Base-by-base conservation (phyloP, 805 yeast genomes). In the Metschnikowia vanudenii region DNA sequence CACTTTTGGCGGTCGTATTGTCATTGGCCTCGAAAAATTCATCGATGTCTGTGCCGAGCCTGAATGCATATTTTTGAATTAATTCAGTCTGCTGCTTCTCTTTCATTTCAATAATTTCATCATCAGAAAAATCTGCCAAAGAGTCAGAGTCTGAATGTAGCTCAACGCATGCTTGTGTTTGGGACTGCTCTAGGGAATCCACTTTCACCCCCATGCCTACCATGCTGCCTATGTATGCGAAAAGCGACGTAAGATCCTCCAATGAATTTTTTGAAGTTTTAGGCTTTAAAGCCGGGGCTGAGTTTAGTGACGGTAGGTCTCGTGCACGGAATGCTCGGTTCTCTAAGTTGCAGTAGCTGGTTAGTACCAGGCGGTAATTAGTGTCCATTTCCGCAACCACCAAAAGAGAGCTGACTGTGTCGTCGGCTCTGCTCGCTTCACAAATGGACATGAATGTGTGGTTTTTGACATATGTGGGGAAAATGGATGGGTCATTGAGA, bases 401-500 rank as follows among this genome's bases (percentile, higher is more conserved):
- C 30, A 37, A 12, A 3, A 24, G 11, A 7, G 30, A 20, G 18
- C 2, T 12, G n/a, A 14, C 39, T 11, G 26, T 12, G 13, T 37
- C 19, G 3, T 37, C n/a, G 11, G 30, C n/a, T 12, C 19, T 28
- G 20, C 24, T 26, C 11, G 37, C 14, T 14, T 40, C 40, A 9
- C 13, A 41, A 9, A 35, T 3, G 18, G 34, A 31, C 12, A 41
- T 9, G 17, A 16, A 28, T 17, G 18, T 31, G 8, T 39, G 37
- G 3, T 28, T 28, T n/a, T 41, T 16, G 4, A 26, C 20, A 3
- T 17, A 26, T 11, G 39, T 18, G 9, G 34, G 41, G 8, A 51
- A 8, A 12, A 49, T 60, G 47, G 64, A 67, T 2, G 73, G 73
- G 49, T 75, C 79, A 35, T 63, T 62, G 7, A 65, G 45, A 4